phyloP scores from a whole-genome alignment of 495 filamentous ascomycete species.

The Friedmanniomyces simplex region DNA sequence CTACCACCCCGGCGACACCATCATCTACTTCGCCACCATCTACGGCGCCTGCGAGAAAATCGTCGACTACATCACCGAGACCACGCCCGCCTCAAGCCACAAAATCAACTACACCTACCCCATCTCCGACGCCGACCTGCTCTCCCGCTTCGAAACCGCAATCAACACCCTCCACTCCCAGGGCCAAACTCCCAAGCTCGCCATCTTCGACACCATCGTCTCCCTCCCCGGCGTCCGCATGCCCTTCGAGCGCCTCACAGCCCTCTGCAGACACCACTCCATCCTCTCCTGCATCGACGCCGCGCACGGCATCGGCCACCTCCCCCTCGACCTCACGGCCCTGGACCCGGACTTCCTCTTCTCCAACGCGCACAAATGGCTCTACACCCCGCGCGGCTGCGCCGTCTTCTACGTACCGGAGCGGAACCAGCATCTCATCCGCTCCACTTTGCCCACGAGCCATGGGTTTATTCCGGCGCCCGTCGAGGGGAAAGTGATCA shows the following conservation, averaged over 20 bases:
- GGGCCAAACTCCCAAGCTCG: slow-evolving; percentile 38
- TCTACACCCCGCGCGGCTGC: slow-evolving; percentile 69
- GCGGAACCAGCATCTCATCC: slow-evolving; percentile 62
- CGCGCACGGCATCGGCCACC: slow-evolving; percentile 72
- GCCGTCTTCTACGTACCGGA: slow-evolving; percentile 69
- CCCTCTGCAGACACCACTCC: slow-evolving; percentile 51
- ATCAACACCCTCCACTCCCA: slow-evolving; percentile 2
- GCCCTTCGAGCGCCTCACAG: slow-evolving; percentile 60
- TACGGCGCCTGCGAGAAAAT: slow-evolving; percentile 68
- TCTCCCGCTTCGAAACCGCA: slow-evolving; percentile 16
- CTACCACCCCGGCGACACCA: slow-evolving; percentile 34
- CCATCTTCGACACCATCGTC: slow-evolving; percentile 71
- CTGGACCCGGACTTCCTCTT: slow-evolving; percentile 77
- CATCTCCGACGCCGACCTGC: slow-evolving; percentile 45
- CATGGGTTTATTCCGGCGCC: slow-evolving; percentile 41
- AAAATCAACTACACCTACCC: slow-evolving; percentile 47
- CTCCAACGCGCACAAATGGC: slow-evolving; percentile 86
- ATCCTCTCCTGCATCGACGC: slow-evolving; percentile 63
- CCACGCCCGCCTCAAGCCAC: slow-evolving; percentile 31
- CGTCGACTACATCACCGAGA: slow-evolving; percentile 59
- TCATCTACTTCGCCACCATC: slow-evolving; percentile 54
- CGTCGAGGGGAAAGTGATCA: slow-evolving; percentile 45
- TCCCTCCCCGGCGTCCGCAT: slow-evolving; percentile 66
- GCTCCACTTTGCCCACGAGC: slow-evolving; percentile 65
- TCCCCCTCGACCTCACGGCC: slow-evolving; percentile 51